These are phyloP conservation scores for Tagetes patula DNA, from an alignment of 129 eudicot species.

Conservation along the genomic window DNA sequence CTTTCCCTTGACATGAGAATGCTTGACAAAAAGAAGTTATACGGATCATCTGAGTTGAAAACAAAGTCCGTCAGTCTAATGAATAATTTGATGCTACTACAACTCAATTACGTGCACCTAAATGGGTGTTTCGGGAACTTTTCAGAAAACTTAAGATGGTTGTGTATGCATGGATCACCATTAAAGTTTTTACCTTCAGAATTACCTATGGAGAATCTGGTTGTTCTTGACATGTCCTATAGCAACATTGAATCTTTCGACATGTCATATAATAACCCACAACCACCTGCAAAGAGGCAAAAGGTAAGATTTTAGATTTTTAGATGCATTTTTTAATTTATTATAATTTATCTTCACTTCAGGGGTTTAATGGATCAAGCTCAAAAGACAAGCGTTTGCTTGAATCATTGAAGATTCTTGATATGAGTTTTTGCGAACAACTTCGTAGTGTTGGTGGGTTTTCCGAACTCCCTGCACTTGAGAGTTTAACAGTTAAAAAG, in stretches of 20 bases:
- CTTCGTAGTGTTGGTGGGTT: constrained; percentile 8
- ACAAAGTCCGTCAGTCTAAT: not conserved
- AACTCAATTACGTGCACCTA: not conserved
- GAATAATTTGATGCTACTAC: not conserved
- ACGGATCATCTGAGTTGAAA: not conserved
- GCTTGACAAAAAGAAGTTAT: not conserved
- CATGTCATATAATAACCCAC: not conserved
- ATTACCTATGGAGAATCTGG: constrained; percentile 16
- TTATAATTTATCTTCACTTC: not conserved
- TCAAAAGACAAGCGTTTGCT: constrained; percentile 5
- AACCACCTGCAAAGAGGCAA: no score
- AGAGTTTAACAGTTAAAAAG: not conserved
- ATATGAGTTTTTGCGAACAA: not conserved
- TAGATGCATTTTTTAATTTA: not conserved
- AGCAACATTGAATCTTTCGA: constrained; percentile 19
- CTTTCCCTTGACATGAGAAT: not conserved
- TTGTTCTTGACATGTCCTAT: constrained; percentile 24
- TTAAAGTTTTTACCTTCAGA: constrained; percentile 12
- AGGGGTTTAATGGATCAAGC: not conserved
- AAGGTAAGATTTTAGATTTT: no score
- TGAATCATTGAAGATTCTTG: constrained; percentile 21
- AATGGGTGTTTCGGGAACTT: not conserved
- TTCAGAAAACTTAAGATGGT: not conserved
- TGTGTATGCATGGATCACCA: constrained; percentile 24
- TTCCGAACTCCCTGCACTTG: not conserved